Base-by-base conservation (phyloP, 352 stramenopile species). In the Globisporangium camurandrum region DNA sequence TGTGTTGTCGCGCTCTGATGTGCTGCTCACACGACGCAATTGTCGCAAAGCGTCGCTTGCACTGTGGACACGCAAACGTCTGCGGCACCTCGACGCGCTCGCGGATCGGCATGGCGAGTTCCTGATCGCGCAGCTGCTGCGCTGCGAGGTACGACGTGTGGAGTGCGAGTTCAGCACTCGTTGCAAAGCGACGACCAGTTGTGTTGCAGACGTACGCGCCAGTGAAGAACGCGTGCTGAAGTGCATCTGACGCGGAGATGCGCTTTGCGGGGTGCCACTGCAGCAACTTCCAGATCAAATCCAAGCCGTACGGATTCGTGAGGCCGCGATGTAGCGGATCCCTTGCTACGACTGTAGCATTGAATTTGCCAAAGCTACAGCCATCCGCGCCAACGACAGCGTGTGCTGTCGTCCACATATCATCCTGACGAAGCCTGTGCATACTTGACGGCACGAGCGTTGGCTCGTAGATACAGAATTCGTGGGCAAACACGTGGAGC, bases 221-320 rank as follows among this genome's bases (percentile, higher is more conserved):
- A 42, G 67, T 64, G 45, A 96, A 96, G 50, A 91, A 96, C 8
- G 86, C 81, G 55, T 96, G 87, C 40, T 86, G 52, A 16, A 96
- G 58, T 16, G 87, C 86, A 7, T 93, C 75, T 5, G 61, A 39
- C 0, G 79, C 74, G 23, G 69, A 68, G 30, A 98, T 95, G 23
- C 95, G 74, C 38, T 98, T 70, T 11, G 64, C 65, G 12, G 95
- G 93, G 69, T 98, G 71, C 84, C 86, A 98, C 27, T 94, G 84
- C 22, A 98, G 73, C 34, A 98, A 62, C 30, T 86, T 78, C 82
- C 86, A 97, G 52, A 98, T 88, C 22, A 98, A 66, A 71, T 98
- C 84, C 20, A 98, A 65, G 1, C 77, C 77, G 61, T 64, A 93
- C 1, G 51, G 46, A 43, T 88, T 71, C 57, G 88, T 70, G 42